Conservation (phyloP, 768 basidiomycete species). For the Pulveroboletus ravenelii region DNA sequence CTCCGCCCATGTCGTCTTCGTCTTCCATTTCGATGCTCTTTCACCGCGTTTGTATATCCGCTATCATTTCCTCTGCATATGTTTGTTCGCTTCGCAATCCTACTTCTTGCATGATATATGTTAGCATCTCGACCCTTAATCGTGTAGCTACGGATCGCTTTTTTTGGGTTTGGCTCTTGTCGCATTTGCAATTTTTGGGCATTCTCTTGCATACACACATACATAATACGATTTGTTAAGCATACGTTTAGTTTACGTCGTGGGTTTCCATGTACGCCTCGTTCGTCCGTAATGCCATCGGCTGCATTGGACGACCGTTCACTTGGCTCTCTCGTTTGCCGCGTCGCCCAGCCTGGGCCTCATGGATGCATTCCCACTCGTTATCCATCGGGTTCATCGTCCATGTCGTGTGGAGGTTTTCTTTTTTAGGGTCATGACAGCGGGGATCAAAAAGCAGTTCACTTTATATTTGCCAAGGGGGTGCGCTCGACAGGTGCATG, state of each 20-base stretch:
- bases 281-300: not conserved
- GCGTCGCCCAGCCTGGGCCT: no score
- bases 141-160: not conserved
- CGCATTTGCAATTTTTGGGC: not conserved
- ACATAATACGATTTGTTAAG: not conserved
- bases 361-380: no score
- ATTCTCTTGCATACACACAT: not conserved
- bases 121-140: not conserved
- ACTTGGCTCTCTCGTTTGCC: no score
- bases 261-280: not conserved
- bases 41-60: not conserved
- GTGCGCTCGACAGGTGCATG: no score
- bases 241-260: not conserved
- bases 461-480: no score
- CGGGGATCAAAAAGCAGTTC: no score
- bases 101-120: not conserved
- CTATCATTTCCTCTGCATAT: not conserved
- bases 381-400: no score
- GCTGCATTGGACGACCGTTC: no score
- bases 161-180: not conserved
- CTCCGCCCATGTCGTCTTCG: slow-evolving; percentile 9
- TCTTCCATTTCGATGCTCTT: slow-evolving; percentile 7
- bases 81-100: not conserved
- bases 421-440: no score
- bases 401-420: no score